These are phyloP conservation scores for Trametes gibbosa DNA, from an alignment of 768 basidiomycete genomes.

Conservation along the genomic window DNA sequence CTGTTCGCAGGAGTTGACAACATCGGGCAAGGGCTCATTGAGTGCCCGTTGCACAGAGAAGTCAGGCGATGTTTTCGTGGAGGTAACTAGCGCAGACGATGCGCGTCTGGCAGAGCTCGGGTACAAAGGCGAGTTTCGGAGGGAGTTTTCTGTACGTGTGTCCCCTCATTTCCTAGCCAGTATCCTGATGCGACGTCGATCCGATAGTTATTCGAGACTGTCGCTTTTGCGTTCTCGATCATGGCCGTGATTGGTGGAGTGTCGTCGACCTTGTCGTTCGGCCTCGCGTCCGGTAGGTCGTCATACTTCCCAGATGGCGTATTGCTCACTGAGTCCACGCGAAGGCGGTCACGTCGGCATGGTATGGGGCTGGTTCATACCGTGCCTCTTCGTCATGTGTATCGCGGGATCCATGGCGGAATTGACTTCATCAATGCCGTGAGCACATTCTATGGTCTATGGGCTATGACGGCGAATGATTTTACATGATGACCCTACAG, in stretches of 20 bases:
- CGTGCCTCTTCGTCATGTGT: slow-evolving; percentile 60
- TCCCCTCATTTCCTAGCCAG: neutral
- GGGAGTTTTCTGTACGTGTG: slow-evolving; percentile 62
- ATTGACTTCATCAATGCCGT: slow-evolving; percentile 74
- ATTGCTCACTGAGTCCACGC: too few relatives aligned
- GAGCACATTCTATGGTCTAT: slow-evolving; percentile 25
- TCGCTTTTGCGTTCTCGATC: slow-evolving; percentile 64
- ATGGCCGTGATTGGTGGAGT: slow-evolving; percentile 73
- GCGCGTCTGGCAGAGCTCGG: slow-evolving; percentile 60
- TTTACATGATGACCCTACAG: slow-evolving; percentile 31
- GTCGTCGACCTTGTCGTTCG: slow-evolving; percentile 61
- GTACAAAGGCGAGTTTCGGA: slow-evolving; percentile 68
- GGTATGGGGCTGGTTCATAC: slow-evolving; percentile 75
- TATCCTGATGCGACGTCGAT: neutral
- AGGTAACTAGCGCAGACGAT: slow-evolving; percentile 43
- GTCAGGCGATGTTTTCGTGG: neutral
- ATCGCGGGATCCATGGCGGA: slow-evolving; percentile 72
- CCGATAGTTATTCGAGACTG: slow-evolving; percentile 51
- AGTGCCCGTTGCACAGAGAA: neutral
- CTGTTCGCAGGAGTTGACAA: too few relatives aligned
- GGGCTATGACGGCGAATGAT: neutral
- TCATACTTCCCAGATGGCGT: neutral
- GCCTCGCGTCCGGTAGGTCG: slow-evolving; percentile 51
- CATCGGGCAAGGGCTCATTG: neutral
- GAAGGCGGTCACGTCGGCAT: slow-evolving; percentile 75